phyloP scores from a whole-genome alignment of 306 rosid species.

The Adenanthera pavonina region DNA sequence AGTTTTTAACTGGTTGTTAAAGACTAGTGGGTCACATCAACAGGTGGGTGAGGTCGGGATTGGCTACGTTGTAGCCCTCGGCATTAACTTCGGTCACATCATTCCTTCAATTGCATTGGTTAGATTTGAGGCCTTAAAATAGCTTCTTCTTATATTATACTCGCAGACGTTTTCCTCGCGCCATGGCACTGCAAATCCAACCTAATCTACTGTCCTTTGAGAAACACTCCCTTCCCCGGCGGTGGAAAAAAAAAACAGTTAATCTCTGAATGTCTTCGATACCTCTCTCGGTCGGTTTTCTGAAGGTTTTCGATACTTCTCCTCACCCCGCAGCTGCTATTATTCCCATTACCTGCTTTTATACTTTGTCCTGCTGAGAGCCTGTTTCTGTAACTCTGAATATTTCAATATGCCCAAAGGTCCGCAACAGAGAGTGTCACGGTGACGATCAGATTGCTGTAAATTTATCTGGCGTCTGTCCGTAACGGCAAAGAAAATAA shows the following conservation, averaged over 20 bases:
- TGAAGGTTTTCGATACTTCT: not conserved
- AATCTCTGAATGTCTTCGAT: not conserved
- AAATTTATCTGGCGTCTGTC: constrained; percentile 7
- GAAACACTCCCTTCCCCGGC: too few species aligned
- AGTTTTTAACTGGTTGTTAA: constrained; percentile 58
- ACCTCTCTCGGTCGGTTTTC: not conserved
- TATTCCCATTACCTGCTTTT: not conserved
- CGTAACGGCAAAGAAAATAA: constrained; percentile 21
- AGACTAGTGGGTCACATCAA: constrained; percentile 65
- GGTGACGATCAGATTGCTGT: not conserved
- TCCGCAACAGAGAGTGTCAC: not conserved
- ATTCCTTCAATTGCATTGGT: constrained; percentile 36
- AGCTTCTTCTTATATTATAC: not conserved
- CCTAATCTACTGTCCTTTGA: constrained; percentile 31
- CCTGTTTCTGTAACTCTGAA: not conserved
- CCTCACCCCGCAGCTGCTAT: not conserved
- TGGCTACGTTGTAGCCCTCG: constrained; percentile 45
- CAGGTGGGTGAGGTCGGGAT: constrained; percentile 56
- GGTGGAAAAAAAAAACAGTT: not conserved
- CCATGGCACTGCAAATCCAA: constrained; percentile 31
- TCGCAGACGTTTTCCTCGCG: not conserved
- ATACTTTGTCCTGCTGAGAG: not conserved
- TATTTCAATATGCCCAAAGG: not conserved
- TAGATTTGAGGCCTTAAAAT: constrained; percentile 15
- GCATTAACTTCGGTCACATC: constrained; percentile 56